A percentile compares a stretch with the other conserved stretches of the same genome.
phyloP scores from a whole-genome alignment of 2,329 filamentous ascomycete species.

The Cytospora leucostoma region DNA sequence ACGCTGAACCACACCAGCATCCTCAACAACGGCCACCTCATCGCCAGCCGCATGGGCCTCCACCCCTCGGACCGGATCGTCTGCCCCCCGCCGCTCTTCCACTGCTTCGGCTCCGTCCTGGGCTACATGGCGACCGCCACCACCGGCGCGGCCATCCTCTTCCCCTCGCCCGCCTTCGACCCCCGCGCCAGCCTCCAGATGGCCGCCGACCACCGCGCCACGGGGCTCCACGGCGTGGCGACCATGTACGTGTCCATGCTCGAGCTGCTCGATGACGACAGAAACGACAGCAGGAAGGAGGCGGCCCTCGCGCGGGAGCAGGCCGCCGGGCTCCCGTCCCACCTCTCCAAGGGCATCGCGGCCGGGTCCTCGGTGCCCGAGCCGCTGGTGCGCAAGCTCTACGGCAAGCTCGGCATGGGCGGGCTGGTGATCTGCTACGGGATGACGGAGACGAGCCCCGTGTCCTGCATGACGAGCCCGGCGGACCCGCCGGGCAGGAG shows the following conservation, averaged over 20 bases:
- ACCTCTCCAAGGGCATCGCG: constrained; percentile 84
- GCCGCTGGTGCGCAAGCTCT: constrained; percentile 75
- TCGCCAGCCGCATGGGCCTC: constrained; percentile 83
- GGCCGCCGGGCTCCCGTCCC: constrained; percentile 34
- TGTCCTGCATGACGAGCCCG: constrained; percentile 79
- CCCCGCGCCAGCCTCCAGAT: constrained; percentile 68
- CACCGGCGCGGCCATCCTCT: constrained; percentile 74
- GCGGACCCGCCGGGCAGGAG: constrained; percentile 72
- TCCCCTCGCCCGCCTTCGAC: constrained; percentile 86
- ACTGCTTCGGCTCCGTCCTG: constrained; percentile 87
- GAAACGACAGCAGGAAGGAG: not conserved
- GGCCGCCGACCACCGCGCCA: constrained; percentile 55
- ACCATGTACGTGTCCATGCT: constrained; percentile 94
- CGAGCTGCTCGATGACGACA: constrained; percentile 59
- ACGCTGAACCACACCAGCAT: constrained; percentile 85
- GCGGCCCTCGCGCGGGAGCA: constrained; percentile 14
- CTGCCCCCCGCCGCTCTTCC: constrained; percentile 83
- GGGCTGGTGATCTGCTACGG: constrained; percentile 94
- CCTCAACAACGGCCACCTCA: constrained; percentile 86
- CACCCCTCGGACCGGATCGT: constrained; percentile 73
- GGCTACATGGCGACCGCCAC: constrained; percentile 97
- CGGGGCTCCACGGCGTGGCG: constrained; percentile 80
- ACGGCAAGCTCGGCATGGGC: constrained; percentile 71
- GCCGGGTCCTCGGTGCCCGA: constrained; percentile 85
- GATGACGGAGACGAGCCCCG: constrained; percentile 87